These are phyloP conservation scores for Phialophora expanda DNA, from an alignment of 2,329 filamentous ascomycete species.

Conservation along the genomic window DNA sequence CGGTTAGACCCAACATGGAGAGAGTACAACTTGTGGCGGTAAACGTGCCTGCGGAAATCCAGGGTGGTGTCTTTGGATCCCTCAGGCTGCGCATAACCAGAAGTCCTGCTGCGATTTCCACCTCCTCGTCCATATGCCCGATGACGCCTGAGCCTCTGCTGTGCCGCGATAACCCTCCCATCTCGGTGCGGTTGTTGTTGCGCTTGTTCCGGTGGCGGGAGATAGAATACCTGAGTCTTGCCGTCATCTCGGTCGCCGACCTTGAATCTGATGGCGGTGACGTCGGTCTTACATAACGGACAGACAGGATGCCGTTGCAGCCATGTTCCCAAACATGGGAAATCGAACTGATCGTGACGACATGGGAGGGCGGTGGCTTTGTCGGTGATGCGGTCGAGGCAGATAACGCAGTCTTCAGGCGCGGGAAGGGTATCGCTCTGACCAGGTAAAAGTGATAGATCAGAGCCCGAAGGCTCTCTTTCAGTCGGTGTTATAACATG, in stretches of 20 bases:
- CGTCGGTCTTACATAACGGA: constrained; percentile 72
- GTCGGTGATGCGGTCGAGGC: constrained; percentile 76
- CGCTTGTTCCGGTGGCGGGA: constrained; percentile 42
- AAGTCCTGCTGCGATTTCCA: constrained; percentile 27
- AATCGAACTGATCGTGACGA: constrained; percentile 81
- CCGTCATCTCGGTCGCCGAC: constrained; percentile 48
- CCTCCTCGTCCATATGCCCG: constrained; percentile 20
- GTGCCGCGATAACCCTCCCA: neutral
- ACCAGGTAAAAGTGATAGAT: neutral
- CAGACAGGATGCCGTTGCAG: constrained; percentile 73
- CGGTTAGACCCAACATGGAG: constrained; percentile 82
- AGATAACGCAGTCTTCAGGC: constrained; percentile 73
- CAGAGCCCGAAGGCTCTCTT: constrained; percentile 20
- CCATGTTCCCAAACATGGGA: constrained; percentile 82
- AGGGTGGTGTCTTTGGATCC: constrained; percentile 51
- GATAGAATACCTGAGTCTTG: constrained; percentile 40
- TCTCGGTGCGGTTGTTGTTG: constrained; percentile 28
- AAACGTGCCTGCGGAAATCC: constrained; percentile 71
- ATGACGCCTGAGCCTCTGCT: constrained; percentile 25
- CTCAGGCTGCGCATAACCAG: constrained; percentile 26
- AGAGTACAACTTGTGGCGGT: constrained; percentile 73
- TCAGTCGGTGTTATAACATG: constrained; percentile 22
- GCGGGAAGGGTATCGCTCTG: neutral
- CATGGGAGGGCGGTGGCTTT: constrained; percentile 75
- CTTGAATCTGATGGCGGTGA: constrained; percentile 69